A percentile compares a stretch with the other conserved stretches of the same genome.
Conservation (phyloP, 2,329 filamentous ascomycete species). For the Colletotrichum graminicola region DNA sequence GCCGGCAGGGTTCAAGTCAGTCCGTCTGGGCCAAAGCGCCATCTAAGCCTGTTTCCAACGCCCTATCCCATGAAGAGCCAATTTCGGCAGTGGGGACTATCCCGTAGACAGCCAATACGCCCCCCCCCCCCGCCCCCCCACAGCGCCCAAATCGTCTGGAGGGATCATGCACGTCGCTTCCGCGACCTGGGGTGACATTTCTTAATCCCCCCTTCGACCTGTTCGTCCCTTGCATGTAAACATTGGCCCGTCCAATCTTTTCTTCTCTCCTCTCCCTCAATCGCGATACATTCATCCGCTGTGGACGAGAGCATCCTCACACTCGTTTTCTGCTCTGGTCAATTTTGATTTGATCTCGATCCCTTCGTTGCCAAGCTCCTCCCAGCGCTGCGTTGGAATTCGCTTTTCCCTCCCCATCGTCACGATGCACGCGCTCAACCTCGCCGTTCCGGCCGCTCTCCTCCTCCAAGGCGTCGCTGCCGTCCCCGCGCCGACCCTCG, state of each 20-base stretch:
- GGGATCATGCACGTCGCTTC: conserved; percentile 34
- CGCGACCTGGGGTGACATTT: conserved; percentile 32
- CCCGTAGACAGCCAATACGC: conserved; percentile 16
- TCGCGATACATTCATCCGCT: background rate
- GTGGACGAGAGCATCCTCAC: conserved; percentile 5
- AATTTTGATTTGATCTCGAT: background rate
- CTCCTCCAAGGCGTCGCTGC: conserved; percentile 48
- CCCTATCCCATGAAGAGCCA: conserved; percentile 29
- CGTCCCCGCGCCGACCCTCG: conserved; percentile 47
- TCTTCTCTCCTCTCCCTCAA: conserved; percentile 6
- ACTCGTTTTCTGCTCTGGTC: conserved; percentile 15
- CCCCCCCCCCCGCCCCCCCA: conserved; percentile 11
- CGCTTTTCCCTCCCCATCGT: background rate
- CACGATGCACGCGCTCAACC: conserved; percentile 50
- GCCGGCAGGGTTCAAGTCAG: conserved; percentile 21
- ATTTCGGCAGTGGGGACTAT: conserved; percentile 34
- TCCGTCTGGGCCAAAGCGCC: conserved; percentile 10
- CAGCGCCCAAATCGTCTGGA: conserved; percentile 18
- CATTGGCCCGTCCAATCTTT: conserved; percentile 16
- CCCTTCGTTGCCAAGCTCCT: background rate
- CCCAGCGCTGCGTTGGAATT: background rate
- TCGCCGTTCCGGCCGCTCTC: conserved; percentile 48
- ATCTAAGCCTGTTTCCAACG: conserved; percentile 37
- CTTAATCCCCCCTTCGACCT: conserved; percentile 19
- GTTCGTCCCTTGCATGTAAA: conserved; percentile 24